Conservation (phyloP, 2,329 filamentous ascomycete species). For the Phyllosticta paracitricarpa region DNA sequence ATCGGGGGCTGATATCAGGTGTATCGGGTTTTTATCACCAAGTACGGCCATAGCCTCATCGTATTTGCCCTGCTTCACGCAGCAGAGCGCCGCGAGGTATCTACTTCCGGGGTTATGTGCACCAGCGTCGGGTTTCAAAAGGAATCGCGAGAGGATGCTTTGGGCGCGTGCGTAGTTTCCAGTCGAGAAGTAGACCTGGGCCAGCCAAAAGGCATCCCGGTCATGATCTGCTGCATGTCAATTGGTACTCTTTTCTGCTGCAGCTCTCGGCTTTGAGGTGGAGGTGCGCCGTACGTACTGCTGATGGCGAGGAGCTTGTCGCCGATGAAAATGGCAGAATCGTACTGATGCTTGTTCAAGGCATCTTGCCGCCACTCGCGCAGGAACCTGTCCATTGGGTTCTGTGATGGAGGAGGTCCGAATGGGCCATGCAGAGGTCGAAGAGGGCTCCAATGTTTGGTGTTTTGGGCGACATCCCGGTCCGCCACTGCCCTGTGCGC, state of each 20-base stretch:
- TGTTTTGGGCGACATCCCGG: slow-evolving; percentile 1
- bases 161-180: slow-evolving; percentile 92
- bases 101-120: slow-evolving; percentile 64
- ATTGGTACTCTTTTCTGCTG: slow-evolving; percentile 1
- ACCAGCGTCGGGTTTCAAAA: slow-evolving; percentile 63
- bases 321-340: slow-evolving; percentile 91
- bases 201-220: slow-evolving; percentile 91
- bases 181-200: slow-evolving; percentile 93
- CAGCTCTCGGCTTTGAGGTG: not conserved
- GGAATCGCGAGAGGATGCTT: slow-evolving; percentile 62
- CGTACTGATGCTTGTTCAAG: slow-evolving; percentile 90
- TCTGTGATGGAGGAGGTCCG: not conserved
- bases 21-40: slow-evolving; percentile 86
- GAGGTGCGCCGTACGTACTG: slow-evolving; percentile 46
- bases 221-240: slow-evolving; percentile 59
- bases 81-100: slow-evolving; percentile 88
- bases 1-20: slow-evolving; percentile 62
- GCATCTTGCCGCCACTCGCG: slow-evolving; percentile 93
- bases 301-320: slow-evolving; percentile 94
- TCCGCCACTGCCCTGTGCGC: slow-evolving; percentile 3
- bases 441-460: slow-evolving; percentile 1
- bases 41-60: slow-evolving; percentile 80
- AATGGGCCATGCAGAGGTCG: slow-evolving; percentile 7
- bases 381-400: slow-evolving; percentile 78
- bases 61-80: slow-evolving; percentile 83